phyloP scores from a whole-genome alignment of 768 basidiomycete genomes.

The Psilocybe subaeruginosa region DNA sequence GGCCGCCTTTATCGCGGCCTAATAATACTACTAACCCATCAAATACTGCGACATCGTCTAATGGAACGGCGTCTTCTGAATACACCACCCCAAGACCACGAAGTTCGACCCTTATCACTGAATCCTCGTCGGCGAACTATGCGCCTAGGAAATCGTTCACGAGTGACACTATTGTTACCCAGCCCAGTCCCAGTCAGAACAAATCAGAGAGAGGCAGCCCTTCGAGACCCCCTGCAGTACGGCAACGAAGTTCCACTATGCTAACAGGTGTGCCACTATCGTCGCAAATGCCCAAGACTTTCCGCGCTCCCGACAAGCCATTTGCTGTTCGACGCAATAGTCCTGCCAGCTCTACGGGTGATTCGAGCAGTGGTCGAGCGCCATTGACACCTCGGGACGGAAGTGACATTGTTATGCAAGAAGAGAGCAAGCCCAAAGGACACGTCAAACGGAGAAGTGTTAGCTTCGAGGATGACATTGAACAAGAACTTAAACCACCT shows the following conservation, averaged over 20 bases:
- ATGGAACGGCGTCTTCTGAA: slow-evolving; percentile 5
- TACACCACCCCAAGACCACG: slow-evolving; percentile 31
- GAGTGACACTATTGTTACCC: slow-evolving; percentile 10
- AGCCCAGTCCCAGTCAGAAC: background rate
- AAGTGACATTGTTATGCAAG: slow-evolving; percentile 53
- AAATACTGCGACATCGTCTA: slow-evolving; percentile 2
- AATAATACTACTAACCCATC: slow-evolving; percentile 3
- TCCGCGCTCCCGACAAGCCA: slow-evolving; percentile 48
- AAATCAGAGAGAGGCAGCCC: slow-evolving; percentile 16
- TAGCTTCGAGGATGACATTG: slow-evolving; percentile 61
- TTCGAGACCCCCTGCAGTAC: slow-evolving; percentile 18
- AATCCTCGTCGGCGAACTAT: slow-evolving; percentile 29
- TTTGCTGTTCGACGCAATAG: slow-evolving; percentile 64
- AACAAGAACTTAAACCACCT: slow-evolving; percentile 19
- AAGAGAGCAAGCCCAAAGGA: slow-evolving; percentile 16
- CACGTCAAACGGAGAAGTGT: slow-evolving; percentile 61
- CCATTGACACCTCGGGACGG: slow-evolving; percentile 82
- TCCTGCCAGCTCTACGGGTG: slow-evolving; percentile 84
- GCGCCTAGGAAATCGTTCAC: slow-evolving; percentile 20
- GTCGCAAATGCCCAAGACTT: slow-evolving; percentile 27
- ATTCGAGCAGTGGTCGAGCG: slow-evolving; percentile 76
- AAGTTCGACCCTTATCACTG: slow-evolving; percentile 40
- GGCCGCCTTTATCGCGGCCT: slow-evolving; percentile 45
- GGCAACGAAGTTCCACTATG: slow-evolving; percentile 46
- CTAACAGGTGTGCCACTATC: slow-evolving; percentile 32